phyloP scores from a whole-genome alignment of 192 early-diverging fungal species.

The Thamnidium elegans region DNA sequence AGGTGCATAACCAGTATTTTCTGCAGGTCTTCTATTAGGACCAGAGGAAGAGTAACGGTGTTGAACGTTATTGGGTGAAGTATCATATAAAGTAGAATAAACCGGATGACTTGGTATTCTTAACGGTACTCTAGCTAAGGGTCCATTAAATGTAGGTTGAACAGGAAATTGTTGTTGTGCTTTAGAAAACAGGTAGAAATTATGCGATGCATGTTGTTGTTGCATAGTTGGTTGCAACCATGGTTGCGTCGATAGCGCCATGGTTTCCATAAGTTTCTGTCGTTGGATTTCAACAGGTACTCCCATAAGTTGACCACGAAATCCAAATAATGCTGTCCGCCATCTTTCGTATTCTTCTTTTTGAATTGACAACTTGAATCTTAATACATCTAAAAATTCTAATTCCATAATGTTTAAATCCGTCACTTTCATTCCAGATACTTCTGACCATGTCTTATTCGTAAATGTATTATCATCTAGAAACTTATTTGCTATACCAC shows the following conservation, averaged over 20 bases:
- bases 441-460: constrained; percentile 87
- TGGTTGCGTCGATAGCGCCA: neutral
- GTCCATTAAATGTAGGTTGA: constrained; percentile 10
- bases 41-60: no score
- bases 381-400: constrained; percentile 74
- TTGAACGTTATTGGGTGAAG: no score
- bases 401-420: constrained; percentile 83
- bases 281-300: constrained; percentile 19
- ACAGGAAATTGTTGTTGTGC: constrained; percentile 8
- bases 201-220: constrained; percentile 7
- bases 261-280: constrained; percentile 21
- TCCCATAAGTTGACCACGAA: constrained; percentile 26
- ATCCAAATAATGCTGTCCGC: constrained; percentile 50
- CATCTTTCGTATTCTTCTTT: constrained; percentile 66
- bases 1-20: constrained; percentile 3
- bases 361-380: constrained; percentile 69
- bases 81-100: constrained; percentile 8
- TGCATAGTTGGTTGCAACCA: neutral
- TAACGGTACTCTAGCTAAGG: constrained; percentile 14
- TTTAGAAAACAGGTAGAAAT: constrained; percentile 10
- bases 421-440: constrained; percentile 74
- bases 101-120: constrained; percentile 9
- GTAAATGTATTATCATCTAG: constrained; percentile 90
- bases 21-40: constrained; percentile 9
- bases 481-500: constrained; percentile 66